A percentile compares a stretch with the other conserved stretches of the same genome.
Evolutionary conservation across 257 asterid genomes (phyloP).

Genomic region (Lycium barbarum): DNA sequence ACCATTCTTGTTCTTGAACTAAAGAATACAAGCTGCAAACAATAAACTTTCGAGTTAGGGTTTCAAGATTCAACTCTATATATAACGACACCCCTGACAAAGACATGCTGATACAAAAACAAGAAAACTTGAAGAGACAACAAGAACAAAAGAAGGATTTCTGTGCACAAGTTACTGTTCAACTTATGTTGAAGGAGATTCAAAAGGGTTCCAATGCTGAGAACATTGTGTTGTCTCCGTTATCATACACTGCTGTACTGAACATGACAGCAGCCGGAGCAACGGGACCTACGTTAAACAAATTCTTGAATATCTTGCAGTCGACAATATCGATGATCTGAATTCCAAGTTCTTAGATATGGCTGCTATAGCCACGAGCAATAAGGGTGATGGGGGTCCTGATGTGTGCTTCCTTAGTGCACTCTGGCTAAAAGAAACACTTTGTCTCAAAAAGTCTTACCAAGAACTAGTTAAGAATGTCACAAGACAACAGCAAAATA

Average conservation of each 20-base stretch:
- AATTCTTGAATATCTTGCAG: background rate
- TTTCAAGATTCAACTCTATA: too few species aligned
- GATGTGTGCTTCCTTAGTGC: background rate
- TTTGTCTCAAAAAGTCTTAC: background rate
- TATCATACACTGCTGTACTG: background rate
- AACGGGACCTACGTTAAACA: background rate
- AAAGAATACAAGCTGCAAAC: too few species aligned
- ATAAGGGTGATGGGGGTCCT: background rate
- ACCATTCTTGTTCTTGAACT: too few species aligned
- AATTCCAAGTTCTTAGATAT: background rate
- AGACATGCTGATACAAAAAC: too few species aligned
- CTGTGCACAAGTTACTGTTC: too few species aligned
- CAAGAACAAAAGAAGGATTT: too few species aligned
- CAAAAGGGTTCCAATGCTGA: background rate
- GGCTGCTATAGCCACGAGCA: background rate
- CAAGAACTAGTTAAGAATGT: background rate
- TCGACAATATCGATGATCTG: background rate
- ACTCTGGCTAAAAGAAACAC: background rate
- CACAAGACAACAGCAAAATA: background rate
- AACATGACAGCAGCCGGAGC: slow-evolving; percentile 23
- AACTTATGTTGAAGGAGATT: background rate
- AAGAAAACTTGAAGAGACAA: too few species aligned
- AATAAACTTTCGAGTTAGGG: too few species aligned
- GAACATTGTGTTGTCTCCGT: slow-evolving; percentile 16
- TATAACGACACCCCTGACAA: too few species aligned